Evolutionary conservation across 257 asterid genomes (phyloP).

Genomic region (Solanum corneliomulleri): DNA sequence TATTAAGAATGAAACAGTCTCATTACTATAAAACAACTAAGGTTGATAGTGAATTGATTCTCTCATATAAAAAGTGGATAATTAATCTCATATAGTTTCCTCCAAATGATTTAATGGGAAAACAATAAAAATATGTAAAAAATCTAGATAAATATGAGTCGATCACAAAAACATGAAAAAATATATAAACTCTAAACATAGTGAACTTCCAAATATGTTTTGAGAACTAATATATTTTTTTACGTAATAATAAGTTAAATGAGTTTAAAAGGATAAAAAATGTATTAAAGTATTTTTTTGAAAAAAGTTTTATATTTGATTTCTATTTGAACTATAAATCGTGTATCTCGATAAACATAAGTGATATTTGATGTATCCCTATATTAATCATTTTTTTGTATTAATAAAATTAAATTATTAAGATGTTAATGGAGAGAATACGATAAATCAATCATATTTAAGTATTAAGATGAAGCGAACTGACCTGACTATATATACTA

Average conservation of each 20-base stretch:
- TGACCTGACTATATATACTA: not conserved
- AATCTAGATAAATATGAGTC: no score
- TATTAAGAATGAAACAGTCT: rapidly evolving
- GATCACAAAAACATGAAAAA: not conserved
- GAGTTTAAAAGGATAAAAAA: not conserved
- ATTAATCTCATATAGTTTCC: not conserved
- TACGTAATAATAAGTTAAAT: no score
- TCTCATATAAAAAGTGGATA: not conserved
- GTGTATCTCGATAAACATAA: no score
- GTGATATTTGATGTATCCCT: not conserved
- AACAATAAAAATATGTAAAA: rapidly evolving
- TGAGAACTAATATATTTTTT: not conserved
- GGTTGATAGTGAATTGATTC: not conserved
- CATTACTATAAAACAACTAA: rapidly evolving
- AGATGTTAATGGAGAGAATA: not conserved
- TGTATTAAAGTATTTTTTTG: no score
- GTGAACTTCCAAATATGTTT: no score
- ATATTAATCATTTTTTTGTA: not conserved
- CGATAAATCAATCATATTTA: not conserved
- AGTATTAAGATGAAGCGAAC: not conserved
- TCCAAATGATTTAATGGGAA: not conserved
- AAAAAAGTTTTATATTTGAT: not conserved
- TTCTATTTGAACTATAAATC: no score
- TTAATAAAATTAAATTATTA: not conserved
- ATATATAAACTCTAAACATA: not conserved